A percentile compares a stretch with the other conserved stretches of the same genome.
phyloP scores from a whole-genome alignment of 129 eudicot genomes.

The Saposhnikovia divaricata region DNA sequence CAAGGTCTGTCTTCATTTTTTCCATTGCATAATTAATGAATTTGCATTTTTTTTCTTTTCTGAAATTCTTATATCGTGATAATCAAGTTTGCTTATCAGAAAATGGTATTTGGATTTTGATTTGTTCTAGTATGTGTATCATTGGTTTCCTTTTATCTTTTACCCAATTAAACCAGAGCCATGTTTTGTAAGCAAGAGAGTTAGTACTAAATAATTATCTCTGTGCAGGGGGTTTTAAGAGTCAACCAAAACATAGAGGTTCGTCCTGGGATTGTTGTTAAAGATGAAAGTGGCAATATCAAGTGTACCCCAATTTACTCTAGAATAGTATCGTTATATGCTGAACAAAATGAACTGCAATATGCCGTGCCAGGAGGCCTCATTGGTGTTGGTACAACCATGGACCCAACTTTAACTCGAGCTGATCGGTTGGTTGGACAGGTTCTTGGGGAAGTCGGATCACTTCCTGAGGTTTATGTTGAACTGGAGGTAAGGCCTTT shows the following conservation, averaged over 20 bases:
- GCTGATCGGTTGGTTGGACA: constrained; percentile 98
- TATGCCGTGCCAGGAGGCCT: constrained; percentile 99
- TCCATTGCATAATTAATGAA: not conserved
- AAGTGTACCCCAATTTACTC: constrained; percentile 97
- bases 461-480: constrained; percentile 90
- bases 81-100: not conserved
- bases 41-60: not conserved
- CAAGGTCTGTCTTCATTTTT: constrained; percentile 40
- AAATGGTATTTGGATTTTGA: not conserved
- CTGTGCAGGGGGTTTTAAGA: constrained; percentile 86
- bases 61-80: not conserved
- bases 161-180: not conserved
- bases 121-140: not conserved
- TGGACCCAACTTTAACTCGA: constrained; percentile 98
- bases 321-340: constrained; percentile 83
- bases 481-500: constrained; percentile 67
- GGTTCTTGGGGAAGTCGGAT: constrained; percentile 97
- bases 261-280: constrained; percentile 93
- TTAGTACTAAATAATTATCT: not conserved
- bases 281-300: constrained; percentile 87
- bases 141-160: not conserved
- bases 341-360: constrained; percentile 92
- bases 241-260: constrained; percentile 86
- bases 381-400: constrained; percentile 95
- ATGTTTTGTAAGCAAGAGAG: not conserved